Base-by-base conservation (phyloP, 2,329 filamentous ascomycete genomes). In the Aspergillus brunneoviolaceus region DNA sequence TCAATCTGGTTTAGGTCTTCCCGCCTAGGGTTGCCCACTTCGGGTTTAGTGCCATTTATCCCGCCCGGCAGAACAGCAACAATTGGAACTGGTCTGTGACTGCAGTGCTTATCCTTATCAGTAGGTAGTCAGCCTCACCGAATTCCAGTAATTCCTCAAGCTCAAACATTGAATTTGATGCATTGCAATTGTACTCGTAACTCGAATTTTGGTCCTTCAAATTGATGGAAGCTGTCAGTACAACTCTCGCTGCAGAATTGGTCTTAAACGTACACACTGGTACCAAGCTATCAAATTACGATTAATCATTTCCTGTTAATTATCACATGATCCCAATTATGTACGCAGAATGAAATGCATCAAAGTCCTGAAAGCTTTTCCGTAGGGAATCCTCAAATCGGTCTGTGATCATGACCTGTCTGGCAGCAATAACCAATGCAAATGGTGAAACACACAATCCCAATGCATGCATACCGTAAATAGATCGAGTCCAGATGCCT, bases 1-100 rank as follows among this genome's bases (percentile, higher is more conserved):
- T 70, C 39, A 55, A 70, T 76, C 45, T 27, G 73, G 75, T 62
- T 74, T 77, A 77, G 73, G 69, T 69, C 55, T 1, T 10, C 59
- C 25, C 25, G 49, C 48, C 63, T 76, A 76, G 74, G 74, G 74
- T 72, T 74, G 58, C 49, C 55, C 49, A 47, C 21, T 55, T 55
- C 21, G 39, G 52, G 52, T 14, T 21, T 55, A 55, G 52, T 31
- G 39, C 39, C 0, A 45, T 47, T 33, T 9, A 10, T 29, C 39
- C 52, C 39, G 29, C 25, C 33, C 29, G 52, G 27, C 19, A 42
- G 21, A 42, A 52, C 25, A 42, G 7, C 23, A 25, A 39, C 35
- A 25, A 35, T 51, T 51, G 33, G 33, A 33, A 21, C 3, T 21
- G 12, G 27, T 29, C 27, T 7, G 27, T 29, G 27, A 9, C 27